Conservation (phyloP, 2,329 filamentous ascomycete species). For the Trichoderma atroviride region DNA sequence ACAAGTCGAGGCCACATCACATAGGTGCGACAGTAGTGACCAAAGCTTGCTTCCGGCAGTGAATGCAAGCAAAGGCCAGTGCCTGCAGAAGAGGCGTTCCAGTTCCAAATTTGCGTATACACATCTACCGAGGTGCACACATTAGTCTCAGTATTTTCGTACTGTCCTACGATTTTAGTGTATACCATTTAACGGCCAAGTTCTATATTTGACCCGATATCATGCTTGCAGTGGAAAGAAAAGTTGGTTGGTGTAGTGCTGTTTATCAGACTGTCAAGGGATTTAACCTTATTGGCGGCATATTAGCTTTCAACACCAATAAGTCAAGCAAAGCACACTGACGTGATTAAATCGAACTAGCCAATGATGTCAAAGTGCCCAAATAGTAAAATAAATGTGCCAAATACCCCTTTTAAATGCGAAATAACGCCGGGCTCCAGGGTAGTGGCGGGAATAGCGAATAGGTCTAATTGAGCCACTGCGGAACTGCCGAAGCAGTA, state of each 20-base stretch:
- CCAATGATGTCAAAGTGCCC: neutral
- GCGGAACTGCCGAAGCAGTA: neutral
- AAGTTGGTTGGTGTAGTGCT: too few species aligned
- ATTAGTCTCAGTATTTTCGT: neutral
- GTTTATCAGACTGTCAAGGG: too few species aligned
- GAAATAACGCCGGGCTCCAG: too few species aligned
- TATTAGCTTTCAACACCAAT: neutral
- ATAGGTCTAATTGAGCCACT: neutral
- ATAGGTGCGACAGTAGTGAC: neutral
- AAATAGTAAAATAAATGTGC: neutral
- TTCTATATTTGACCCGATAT: too few species aligned
- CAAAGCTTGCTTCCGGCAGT: neutral
- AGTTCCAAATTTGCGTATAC: neutral
- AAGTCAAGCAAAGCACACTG: accelerated
- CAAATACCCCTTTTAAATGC: too few species aligned
- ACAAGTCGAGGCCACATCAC: neutral
- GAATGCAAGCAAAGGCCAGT: neutral
- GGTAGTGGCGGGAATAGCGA: neutral
- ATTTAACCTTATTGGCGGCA: too few species aligned
- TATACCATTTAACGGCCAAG: too few species aligned
- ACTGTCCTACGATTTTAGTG: neutral
- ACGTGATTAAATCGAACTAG: neutral
- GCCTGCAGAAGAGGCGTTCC: neutral
- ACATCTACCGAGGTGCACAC: neutral
- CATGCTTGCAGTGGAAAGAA: neutral